Percentiles rank a stretch among this genome's conserved stretches.
phyloP scores from a whole-genome alignment of 495 filamentous ascomycete genomes.

The Margaritispora aquatica region DNA sequence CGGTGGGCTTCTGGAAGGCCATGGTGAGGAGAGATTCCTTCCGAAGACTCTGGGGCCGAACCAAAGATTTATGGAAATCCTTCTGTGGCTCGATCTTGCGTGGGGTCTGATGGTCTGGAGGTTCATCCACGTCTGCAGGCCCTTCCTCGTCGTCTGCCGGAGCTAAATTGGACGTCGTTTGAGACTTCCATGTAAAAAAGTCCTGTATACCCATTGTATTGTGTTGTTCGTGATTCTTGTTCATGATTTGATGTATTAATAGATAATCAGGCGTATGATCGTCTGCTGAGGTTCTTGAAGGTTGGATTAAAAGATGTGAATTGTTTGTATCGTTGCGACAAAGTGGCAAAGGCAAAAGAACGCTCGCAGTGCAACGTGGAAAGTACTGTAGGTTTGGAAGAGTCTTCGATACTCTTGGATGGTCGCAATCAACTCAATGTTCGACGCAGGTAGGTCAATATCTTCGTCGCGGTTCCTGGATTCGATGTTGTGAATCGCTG shows the following conservation, averaged over 20 bases:
- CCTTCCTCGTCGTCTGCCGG: conserved; percentile 37
- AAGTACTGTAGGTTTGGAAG: background rate
- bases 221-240: conserved; percentile 7
- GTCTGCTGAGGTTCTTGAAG: background rate
- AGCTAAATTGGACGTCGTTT: conserved; percentile 19
- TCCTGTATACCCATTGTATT: conserved; percentile 19
- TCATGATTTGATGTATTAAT: conserved; percentile 12
- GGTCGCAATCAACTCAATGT: background rate
- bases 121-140: conserved; percentile 46
- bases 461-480: background rate
- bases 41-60: conserved; percentile 35
- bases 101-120: conserved; percentile 31
- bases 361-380: background rate
- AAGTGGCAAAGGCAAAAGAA: conserved; percentile 12
- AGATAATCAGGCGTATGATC: background rate
- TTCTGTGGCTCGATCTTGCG: background rate
- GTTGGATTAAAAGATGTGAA: background rate
- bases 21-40: conserved; percentile 75
- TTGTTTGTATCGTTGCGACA: background rate
- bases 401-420: background rate
- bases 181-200: conserved; percentile 19
- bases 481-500: conserved; percentile 31
- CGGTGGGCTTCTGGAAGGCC: conserved; percentile 63
- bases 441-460: background rate
- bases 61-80: conserved; percentile 34